These are phyloP conservation scores for Lactarius quietus DNA, from an alignment of 768 basidiomycete species.

Conservation along the genomic window DNA sequence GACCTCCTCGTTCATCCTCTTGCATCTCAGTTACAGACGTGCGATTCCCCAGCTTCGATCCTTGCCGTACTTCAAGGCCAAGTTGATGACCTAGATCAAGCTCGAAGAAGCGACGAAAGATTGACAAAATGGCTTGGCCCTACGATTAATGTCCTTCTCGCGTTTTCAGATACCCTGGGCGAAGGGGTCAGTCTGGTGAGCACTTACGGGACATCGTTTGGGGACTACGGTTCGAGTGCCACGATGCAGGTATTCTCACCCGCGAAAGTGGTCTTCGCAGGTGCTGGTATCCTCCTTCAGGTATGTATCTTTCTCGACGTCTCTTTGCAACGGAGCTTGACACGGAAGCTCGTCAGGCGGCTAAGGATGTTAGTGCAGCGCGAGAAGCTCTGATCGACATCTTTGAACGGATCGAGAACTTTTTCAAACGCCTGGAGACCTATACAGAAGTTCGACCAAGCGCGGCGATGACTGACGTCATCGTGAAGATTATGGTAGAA, in stretches of 20 bases:
- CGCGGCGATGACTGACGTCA: not conserved
- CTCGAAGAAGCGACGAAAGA: not conserved
- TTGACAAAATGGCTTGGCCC: not conserved
- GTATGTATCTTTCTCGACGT: not conserved
- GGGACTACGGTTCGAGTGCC: no score
- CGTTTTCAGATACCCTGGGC: slow-evolving; percentile 1
- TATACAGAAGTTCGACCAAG: not conserved
- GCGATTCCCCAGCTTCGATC: not conserved
- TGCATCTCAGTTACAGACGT: not conserved
- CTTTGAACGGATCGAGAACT: not conserved
- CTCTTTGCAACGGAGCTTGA: not conserved
- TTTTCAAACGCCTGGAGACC: not conserved
- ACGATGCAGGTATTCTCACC: not conserved
- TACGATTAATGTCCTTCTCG: not conserved
- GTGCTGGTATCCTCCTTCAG: not conserved
- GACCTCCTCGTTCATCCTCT: slow-evolving; percentile 3
- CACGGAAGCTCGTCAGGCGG: not conserved
- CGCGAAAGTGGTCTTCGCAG: not conserved
- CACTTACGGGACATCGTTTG: not conserved
- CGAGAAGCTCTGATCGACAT: not conserved
- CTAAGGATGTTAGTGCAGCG: not conserved
- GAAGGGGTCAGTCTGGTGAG: slow-evolving; percentile 1
- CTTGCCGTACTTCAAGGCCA: not conserved
- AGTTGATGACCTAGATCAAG: not conserved
- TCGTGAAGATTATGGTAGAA: slow-evolving; percentile 4